Evolutionary conservation across 2,329 filamentous ascomycete species (phyloP).

Genomic region (Zymoseptoria ardabiliae): DNA sequence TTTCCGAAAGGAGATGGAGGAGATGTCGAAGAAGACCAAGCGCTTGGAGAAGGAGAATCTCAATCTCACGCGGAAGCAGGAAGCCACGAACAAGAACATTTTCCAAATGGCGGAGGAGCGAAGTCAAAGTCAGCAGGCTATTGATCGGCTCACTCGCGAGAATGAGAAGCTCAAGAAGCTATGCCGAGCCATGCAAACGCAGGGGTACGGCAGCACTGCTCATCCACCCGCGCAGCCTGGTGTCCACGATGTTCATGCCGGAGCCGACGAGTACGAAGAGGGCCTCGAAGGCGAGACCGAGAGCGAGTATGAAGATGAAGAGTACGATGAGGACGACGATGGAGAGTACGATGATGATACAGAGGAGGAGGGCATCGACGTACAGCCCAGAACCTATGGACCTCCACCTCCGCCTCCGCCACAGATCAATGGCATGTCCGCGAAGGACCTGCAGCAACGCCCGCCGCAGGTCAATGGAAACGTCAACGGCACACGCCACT

Average conservation of each 20-base stretch:
- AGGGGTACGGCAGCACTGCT: constrained; percentile 59
- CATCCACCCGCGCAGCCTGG: constrained; percentile 7
- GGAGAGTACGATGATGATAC: constrained; percentile 56
- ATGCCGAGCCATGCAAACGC: constrained; percentile 92
- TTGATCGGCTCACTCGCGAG: constrained; percentile 75
- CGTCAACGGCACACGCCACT: constrained; percentile 26
- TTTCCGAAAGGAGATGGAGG: constrained; percentile 98
- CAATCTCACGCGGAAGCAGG: constrained; percentile 82
- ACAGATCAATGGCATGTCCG: constrained; percentile 19
- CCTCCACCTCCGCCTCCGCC: constrained; percentile 44
- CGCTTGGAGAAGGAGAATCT: constrained; percentile 94
- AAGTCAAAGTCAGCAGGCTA: constrained; percentile 63
- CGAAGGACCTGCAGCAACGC: constrained; percentile 11
- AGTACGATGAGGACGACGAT: constrained; percentile 57
- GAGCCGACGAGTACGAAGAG: constrained; percentile 23
- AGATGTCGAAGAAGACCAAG: constrained; percentile 99
- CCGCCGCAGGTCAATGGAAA: constrained; percentile 7
- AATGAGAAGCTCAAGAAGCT: constrained; percentile 88
- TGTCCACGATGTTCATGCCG: constrained; percentile 6
- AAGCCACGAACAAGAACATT: constrained; percentile 88
- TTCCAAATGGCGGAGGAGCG: constrained; percentile 96
- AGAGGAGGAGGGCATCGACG: constrained; percentile 43
- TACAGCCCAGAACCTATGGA: constrained; percentile 32
- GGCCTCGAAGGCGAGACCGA: constrained; percentile 46
- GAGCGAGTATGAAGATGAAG: constrained; percentile 60